Evolutionary conservation across 176 grass and related monocot species (phyloP).

Genomic region (Lolium rigidum): DNA sequence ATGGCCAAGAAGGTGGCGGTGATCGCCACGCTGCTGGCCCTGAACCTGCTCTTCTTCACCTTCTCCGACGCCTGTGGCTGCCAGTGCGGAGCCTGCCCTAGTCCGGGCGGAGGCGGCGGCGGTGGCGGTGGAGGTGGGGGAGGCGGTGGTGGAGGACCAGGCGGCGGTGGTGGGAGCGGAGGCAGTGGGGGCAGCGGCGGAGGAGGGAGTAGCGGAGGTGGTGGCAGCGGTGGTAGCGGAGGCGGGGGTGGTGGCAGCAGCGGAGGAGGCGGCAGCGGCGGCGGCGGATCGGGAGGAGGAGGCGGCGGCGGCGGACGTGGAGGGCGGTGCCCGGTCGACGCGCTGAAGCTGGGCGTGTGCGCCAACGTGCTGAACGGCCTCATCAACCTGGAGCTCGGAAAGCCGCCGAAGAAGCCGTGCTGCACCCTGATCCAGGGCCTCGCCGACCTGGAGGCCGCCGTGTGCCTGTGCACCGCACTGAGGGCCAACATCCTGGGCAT

Average conservation of each 20-base stretch:
- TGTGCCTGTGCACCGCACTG: no score
- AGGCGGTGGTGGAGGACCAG: neutral
- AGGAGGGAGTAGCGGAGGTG: rapidly evolving
- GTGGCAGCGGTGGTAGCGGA: rapidly evolving
- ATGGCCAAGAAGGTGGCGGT: constrained; percentile 40
- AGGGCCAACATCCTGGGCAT: no score
- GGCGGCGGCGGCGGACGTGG: neutral
- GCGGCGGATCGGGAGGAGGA: neutral
- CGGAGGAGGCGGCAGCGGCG: neutral
- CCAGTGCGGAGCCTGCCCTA: no score
- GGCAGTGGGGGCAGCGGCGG: neutral
- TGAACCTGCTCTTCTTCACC: constrained; percentile 66
- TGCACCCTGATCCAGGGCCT: constrained; percentile 76
- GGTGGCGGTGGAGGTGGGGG: no score
- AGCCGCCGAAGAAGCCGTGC: constrained; percentile 64
- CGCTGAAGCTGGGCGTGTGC: constrained; percentile 77
- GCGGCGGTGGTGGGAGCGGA: neutral
- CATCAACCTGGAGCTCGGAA: constrained; percentile 67
- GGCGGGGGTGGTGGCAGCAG: rapidly evolving
- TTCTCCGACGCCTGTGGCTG: constrained; percentile 58
- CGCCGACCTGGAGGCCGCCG: no score
- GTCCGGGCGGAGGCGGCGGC: neutral
- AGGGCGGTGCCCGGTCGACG: constrained; percentile 56
- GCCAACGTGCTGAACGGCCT: constrained; percentile 77
- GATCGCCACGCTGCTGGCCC: constrained; percentile 44